Evolutionary conservation across 768 basidiomycete genomes (phyloP).

Genomic region (Chalciporus sphaerocephalus): DNA sequence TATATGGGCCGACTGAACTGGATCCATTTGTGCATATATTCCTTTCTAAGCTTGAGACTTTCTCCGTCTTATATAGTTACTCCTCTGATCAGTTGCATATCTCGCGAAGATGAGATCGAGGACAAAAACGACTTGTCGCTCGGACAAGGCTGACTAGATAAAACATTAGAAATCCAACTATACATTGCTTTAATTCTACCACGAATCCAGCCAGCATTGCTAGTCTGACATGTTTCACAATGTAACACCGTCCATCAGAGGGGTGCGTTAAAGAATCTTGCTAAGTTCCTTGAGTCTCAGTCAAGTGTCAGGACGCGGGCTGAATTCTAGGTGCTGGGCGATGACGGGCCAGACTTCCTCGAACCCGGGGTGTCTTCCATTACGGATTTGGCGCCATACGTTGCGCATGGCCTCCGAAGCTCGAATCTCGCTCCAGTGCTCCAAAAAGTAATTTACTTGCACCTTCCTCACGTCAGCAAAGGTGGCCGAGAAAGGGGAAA

Average conservation of each 20-base stretch:
- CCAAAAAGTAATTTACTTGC: constrained; percentile 73
- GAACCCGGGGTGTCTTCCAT: constrained; percentile 81
- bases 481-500: constrained; percentile 77
- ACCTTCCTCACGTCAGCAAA: constrained; percentile 82
- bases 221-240: constrained; percentile 8
- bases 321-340: constrained; percentile 58
- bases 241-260: constrained; percentile 4
- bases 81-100: background rate
- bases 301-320: constrained; percentile 33
- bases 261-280: background rate
- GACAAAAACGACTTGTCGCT: background rate
- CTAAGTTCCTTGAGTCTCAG: constrained; percentile 17
- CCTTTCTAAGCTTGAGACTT: background rate
- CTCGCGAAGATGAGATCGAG: constrained; percentile 4
- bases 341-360: constrained; percentile 81
- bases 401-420: constrained; percentile 77
- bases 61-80: background rate
- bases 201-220: constrained; percentile 2
- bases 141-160: background rate
- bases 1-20: background rate
- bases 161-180: background rate
- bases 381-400: constrained; percentile 82
- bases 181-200: background rate
- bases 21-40: constrained; percentile 3
- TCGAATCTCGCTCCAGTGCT: constrained; percentile 80